Base-by-base conservation (phyloP, 805 yeast genomes). In the Kodamaea nitidulidarum region DNA sequence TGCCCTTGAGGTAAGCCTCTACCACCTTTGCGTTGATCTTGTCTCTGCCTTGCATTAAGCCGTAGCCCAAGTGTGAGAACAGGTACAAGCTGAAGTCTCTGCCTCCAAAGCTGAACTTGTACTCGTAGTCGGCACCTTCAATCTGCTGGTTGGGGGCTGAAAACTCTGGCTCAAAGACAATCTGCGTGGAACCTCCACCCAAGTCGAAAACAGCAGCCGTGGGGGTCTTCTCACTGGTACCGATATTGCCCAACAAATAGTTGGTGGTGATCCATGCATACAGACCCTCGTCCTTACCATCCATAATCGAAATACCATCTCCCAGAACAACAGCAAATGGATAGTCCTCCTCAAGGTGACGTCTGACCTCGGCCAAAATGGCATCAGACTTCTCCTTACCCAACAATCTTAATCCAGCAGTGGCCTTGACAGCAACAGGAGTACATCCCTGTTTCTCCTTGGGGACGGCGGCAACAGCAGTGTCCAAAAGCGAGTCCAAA, bases 161-260 rank as follows among this genome's bases (percentile, higher is more conserved):
- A 56, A 80, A 80, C n/a, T 75, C 74, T 15, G 99, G 99, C 70
- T 93, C 98, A 61, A 93, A 93, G 5, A 93, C 99, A 66, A 93
- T 88, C 67, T 95, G 98, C 10, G 99, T 93, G 5, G 97, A 88
- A 3, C 98, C 98, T 55, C 98, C 98, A 52, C 98, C 99, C 44
- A 93, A 76, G 62, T 93, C 99, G 56, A 93, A 93, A 8, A 93
- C 95, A 15, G 98, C 98, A 36, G 95, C 95, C 9, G 98, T 93
- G 21, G 95, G 88, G 17, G 66, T 60, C 61, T 82, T 83, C 29
- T 77, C 81, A 15, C 79, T 60, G n/a, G 72, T 58, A 11, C 98
- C 98, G 60, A 93, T 91, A 67, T 91, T 93, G 30, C 97, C 98
- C 51, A 91, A 73, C 48, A 93, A 69, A 61, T 81, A 93, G 67